Conservation (phyloP, 805 yeast species). For the Metschnikowia drakensbergensis region DNA sequence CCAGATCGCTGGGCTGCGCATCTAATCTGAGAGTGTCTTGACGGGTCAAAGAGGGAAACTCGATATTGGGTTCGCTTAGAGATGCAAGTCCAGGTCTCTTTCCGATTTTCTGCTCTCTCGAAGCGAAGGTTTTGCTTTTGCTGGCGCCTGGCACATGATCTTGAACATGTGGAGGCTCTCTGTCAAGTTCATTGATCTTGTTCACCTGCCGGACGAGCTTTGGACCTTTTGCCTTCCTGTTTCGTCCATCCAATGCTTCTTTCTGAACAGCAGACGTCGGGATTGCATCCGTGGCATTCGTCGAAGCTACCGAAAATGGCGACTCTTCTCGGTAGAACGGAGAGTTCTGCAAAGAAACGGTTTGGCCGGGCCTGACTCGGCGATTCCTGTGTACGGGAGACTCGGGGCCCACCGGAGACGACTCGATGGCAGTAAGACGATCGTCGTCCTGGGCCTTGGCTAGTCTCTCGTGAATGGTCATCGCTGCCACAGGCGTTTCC, state of each 20-base stretch:
- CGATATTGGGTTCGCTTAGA: background rate
- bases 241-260: background rate
- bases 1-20: background rate
- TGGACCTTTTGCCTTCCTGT: background rate
- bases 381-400: background rate
- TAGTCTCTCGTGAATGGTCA: background rate
- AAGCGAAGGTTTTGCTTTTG: background rate
- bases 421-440: slow-evolving; percentile 2
- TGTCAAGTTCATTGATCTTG: background rate
- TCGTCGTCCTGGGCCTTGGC: background rate
- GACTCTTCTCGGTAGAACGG: slow-evolving; percentile 26
- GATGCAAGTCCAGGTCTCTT: background rate
- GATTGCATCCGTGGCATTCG: background rate
- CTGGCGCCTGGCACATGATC: background rate
- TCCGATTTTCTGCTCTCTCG: background rate
- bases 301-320: slow-evolving; percentile 1
- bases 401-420: slow-evolving; percentile 11
- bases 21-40: background rate
- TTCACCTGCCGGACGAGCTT: background rate
- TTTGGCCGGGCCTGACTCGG: slow-evolving; percentile 31
- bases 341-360: slow-evolving; percentile 30
- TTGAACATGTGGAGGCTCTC: background rate
- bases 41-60: background rate
- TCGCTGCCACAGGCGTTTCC: slow-evolving; percentile 10
- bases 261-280: background rate